Evolutionary conservation across 1,139 yeast species (phyloP), one percentile per base, ranked within the genome.

Genomic region (Candida neerlandica): DNA sequence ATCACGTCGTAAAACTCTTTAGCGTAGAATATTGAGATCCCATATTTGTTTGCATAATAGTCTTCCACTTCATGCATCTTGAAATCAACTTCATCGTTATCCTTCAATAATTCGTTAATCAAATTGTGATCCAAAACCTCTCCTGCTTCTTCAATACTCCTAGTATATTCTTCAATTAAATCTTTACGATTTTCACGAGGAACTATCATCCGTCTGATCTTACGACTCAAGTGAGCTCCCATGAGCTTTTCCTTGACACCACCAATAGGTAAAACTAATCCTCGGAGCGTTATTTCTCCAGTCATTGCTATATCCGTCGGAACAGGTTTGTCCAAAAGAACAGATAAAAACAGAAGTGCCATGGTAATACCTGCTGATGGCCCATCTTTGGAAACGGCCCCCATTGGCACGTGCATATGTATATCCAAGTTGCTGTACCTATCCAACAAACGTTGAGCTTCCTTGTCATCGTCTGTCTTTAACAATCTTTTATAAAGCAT

Each of bases 301-400:
- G 97, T 91, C 96, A 91, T 89, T 50, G 97, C 97, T 51, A 89
- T 71, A 49, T 80, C 77, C 12, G 80, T 67, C 5, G 88, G 85
- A 11, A 90, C 87, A 0, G 91, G 85, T 52, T 77, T 79, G 52
- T 85, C 80, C 48, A 89, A 66, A 3, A 91, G 77, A 51, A 89
- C 72, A 0, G 96, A 89, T 42, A 91, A 70, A 49, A 91, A 73
- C 63, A 91, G 88, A 45, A 90, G 69, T 0, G 97, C 87, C 84
- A 91, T 89, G 3, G 97, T 89, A 41, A 89, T 83, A 38, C 97
- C 97, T 0, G 97, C 97, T 37, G 92, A 85, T 1, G 97, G 97
- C 0, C 97, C 97, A 64, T 91, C 97, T 67, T 91, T 91, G 33
- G 87, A 85, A 40, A 90, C 78, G 0, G 95, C 88, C 0, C 97